These are phyloP conservation scores for Linanthus parryae DNA, from an alignment of 148 eudicot genomes.

Conservation along the genomic window DNA sequence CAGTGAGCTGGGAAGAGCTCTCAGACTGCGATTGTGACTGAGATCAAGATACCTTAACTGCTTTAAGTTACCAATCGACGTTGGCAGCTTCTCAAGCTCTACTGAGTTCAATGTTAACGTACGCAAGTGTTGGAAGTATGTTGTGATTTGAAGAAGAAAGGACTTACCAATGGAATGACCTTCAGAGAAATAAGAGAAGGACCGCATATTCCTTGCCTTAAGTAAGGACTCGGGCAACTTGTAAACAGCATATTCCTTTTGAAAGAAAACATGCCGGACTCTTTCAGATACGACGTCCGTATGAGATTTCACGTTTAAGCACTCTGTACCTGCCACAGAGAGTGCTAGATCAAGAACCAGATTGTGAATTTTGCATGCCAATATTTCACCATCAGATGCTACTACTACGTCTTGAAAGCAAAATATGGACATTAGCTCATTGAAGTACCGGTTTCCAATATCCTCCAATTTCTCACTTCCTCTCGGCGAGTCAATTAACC, in stretches of 20 bases:
- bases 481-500: conserved; percentile 9
- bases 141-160: conserved; percentile 23
- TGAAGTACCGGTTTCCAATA: conserved; percentile 20
- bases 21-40: conserved; percentile 20
- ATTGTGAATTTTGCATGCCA: conserved; percentile 35
- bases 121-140: conserved; percentile 23
- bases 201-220: conserved; percentile 24
- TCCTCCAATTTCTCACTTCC: conserved; percentile 9
- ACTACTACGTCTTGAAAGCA: conserved; percentile 32
- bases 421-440: conserved; percentile 29
- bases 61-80: conserved; percentile 31
- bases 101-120: conserved; percentile 13
- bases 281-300: conserved; percentile 16
- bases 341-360: conserved; percentile 40
- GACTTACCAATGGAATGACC: conserved; percentile 14
- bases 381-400: conserved; percentile 22
- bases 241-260: conserved; percentile 14
- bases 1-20: conserved; percentile 31
- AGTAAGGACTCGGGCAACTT: conserved; percentile 17
- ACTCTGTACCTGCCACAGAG: conserved; percentile 32
- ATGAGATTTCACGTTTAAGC: conserved; percentile 18
- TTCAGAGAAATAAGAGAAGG: conserved; percentile 19
- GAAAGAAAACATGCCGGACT: conserved; percentile 19
- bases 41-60: conserved; percentile 37
- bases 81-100: conserved; percentile 38